A percentile compares a stretch with the other conserved stretches of the same genome.
Conservation (phyloP, 768 basidiomycete species). For the Boletus reticulatus region DNA sequence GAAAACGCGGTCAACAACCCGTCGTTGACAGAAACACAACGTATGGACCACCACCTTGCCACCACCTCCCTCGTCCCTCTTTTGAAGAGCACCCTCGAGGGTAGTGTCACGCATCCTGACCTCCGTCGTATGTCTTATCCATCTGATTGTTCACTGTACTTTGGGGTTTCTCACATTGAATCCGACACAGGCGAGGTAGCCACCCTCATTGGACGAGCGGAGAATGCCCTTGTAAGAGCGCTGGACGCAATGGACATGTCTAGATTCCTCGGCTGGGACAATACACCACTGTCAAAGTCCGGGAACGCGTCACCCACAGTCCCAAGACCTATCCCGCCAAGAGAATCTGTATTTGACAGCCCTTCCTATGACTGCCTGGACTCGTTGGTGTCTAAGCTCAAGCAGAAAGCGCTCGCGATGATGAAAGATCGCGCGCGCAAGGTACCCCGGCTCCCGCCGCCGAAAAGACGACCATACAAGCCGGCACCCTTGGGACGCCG, state of each 20-base stretch:
- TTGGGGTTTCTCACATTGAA: slow-evolving; percentile 1
- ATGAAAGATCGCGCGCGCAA: background rate
- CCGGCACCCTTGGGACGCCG: slow-evolving; percentile 9
- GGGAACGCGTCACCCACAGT: background rate
- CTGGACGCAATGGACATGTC: slow-evolving; percentile 1
- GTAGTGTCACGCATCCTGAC: background rate
- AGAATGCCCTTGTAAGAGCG: background rate
- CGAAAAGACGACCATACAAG: background rate
- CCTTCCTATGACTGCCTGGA: background rate
- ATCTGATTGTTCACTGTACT: background rate
- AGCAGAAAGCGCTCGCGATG: background rate
- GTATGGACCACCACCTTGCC: slow-evolving; percentile 9
- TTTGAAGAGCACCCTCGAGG: background rate
- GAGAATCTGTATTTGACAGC: background rate
- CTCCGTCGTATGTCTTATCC: slow-evolving; percentile 14
- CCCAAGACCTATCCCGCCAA: background rate
- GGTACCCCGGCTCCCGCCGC: no score
- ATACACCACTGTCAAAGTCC: background rate
- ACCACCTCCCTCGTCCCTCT: slow-evolving; percentile 4
- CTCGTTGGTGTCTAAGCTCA: background rate
- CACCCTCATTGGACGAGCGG: background rate
- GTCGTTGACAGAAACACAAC: slow-evolving; percentile 2
- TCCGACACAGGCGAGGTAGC: slow-evolving; percentile 7
- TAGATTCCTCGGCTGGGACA: background rate
- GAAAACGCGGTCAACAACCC: slow-evolving; percentile 21